phyloP scores from a whole-genome alignment of 2,329 filamentous ascomycete species.

The Xylaria sp. region DNA sequence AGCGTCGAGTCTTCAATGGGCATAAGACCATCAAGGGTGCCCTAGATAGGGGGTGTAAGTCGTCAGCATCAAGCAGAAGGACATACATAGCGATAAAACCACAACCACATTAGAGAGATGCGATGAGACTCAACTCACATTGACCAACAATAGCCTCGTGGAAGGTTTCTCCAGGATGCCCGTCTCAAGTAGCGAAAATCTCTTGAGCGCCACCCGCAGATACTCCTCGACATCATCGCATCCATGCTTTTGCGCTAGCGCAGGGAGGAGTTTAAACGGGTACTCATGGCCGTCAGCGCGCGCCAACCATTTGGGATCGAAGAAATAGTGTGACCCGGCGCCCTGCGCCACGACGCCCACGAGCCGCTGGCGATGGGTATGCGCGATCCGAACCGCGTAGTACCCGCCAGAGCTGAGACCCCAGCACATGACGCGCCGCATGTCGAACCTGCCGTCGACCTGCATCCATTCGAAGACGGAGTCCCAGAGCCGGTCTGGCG shows the following conservation, averaged over 20 bases:
- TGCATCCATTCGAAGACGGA: conserved; percentile 70
- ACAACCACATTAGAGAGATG: background rate
- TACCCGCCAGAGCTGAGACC: conserved; percentile 74
- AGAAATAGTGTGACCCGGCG: conserved; percentile 70
- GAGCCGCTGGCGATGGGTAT: conserved; percentile 68
- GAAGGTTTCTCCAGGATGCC: conserved; percentile 66
- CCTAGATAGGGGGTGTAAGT: conserved; percentile 52
- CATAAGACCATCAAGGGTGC: conserved; percentile 71
- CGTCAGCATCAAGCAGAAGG: background rate
- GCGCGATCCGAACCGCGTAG: conserved; percentile 73
- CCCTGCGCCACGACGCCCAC: conserved; percentile 70
- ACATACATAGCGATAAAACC: background rate
- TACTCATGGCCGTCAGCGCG: conserved; percentile 74
- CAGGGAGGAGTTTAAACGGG: conserved; percentile 66
- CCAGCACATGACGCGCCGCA: conserved; percentile 68
- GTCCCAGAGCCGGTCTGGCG: conserved; percentile 70
- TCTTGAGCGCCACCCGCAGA: conserved; percentile 63
- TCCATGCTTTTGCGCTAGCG: conserved; percentile 71
- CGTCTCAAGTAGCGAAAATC: conserved; percentile 70
- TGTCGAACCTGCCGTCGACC: conserved; percentile 61
- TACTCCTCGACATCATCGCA: conserved; percentile 67
- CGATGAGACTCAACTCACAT: conserved; percentile 54
- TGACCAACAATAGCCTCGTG: conserved; percentile 68
- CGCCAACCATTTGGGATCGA: conserved; percentile 67
- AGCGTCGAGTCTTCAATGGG: conserved; percentile 75